phyloP scores from a whole-genome alignment of 768 basidiomycete genomes.

The Mycena polygramma region DNA sequence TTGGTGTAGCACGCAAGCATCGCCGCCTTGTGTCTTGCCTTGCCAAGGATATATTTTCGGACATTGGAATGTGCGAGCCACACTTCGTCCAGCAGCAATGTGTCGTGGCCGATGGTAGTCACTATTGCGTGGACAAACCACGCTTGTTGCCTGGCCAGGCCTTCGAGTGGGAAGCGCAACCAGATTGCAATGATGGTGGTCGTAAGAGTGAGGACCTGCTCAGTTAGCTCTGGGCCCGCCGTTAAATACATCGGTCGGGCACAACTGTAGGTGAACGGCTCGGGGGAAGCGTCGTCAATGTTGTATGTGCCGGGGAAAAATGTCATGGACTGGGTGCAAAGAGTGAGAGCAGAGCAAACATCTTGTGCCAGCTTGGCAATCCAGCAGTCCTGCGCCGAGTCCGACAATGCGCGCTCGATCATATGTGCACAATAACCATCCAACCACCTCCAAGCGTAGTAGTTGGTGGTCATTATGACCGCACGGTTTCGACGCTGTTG shows the following conservation, averaged over 20 bases:
- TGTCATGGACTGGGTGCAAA: too few species aligned
- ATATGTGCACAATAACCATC: not conserved
- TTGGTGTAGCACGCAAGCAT: too few species aligned
- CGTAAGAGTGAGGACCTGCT: not conserved
- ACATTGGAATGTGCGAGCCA: constrained; percentile 2
- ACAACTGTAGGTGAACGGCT: too few species aligned
- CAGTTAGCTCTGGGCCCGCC: too few species aligned
- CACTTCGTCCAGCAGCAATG: constrained; percentile 2
- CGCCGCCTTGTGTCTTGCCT: too few species aligned
- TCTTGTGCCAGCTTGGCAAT: not conserved
- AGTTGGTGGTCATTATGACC: not conserved
- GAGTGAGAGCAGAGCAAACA: too few species aligned
- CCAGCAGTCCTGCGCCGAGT: not conserved
- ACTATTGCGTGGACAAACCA: not conserved
- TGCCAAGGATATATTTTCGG: not conserved
- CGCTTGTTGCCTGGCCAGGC: not conserved
- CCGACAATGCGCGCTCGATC: not conserved
- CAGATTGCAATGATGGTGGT: not conserved
- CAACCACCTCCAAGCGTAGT: not conserved
- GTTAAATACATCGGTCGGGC: too few species aligned
- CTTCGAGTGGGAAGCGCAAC: not conserved
- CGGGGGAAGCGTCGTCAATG: too few species aligned
- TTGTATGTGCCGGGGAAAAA: too few species aligned
- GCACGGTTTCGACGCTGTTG: not conserved
- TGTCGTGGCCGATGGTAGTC: not conserved